A percentile compares a stretch with the other conserved stretches of the same genome.
phyloP scores from a whole-genome alignment of 345 rosid species.

The Eucalyptus polyanthemos region DNA sequence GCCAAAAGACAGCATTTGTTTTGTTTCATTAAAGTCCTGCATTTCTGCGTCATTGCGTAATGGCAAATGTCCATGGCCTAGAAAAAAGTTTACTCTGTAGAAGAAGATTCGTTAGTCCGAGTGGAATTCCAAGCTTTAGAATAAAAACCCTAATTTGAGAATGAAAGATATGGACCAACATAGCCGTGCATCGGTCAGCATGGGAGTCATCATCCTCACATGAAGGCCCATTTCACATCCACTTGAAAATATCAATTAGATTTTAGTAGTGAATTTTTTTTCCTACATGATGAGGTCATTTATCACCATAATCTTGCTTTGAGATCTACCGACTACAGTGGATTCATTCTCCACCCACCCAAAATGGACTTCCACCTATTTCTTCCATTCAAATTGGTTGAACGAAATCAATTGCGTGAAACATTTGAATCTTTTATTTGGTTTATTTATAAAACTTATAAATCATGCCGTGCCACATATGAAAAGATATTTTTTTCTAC shows the following conservation, averaged over 20 bases:
- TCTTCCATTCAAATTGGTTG: background rate
- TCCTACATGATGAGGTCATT: too few relatives aligned
- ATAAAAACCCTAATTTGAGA: background rate
- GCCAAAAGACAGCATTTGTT: background rate
- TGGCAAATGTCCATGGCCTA: background rate
- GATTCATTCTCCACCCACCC: too few relatives aligned
- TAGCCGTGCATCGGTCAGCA: background rate
- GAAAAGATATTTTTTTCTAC: background rate
- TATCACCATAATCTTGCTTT: too few relatives aligned
- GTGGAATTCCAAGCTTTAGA: background rate
- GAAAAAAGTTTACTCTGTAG: rapidly evolving
- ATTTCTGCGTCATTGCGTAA: background rate
- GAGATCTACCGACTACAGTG: too few relatives aligned
- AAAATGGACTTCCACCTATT: too few relatives aligned
- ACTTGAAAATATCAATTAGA: too few relatives aligned
- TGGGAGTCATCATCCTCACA: background rate
- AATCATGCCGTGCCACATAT: background rate
- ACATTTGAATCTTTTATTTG: too few relatives aligned
- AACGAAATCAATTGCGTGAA: background rate
- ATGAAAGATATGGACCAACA: background rate
- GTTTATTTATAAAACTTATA: background rate
- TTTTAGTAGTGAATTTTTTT: too few relatives aligned
- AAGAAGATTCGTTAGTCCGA: background rate
- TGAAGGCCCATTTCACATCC: too few relatives aligned
- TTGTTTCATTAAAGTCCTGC: background rate